These are phyloP conservation scores for Exutisphaerella laricina DNA, from an alignment of 2,329 filamentous ascomycete genomes.

Conservation along the genomic window DNA sequence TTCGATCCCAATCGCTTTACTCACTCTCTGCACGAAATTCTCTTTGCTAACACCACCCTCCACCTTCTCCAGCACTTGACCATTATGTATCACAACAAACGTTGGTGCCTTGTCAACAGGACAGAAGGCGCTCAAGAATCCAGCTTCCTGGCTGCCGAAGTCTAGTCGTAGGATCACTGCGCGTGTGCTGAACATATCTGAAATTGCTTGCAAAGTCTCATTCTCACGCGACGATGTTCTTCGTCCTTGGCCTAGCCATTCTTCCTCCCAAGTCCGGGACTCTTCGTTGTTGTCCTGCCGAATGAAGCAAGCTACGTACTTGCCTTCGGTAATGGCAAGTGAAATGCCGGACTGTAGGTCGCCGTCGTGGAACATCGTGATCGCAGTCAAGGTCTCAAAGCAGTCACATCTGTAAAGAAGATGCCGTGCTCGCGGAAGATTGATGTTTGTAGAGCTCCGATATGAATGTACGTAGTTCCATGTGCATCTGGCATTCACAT, in stretches of 20 bases:
- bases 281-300: conserved; percentile 61
- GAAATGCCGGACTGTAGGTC: conserved; percentile 75
- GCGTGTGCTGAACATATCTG: conserved; percentile 50
- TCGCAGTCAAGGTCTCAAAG: too few relatives aligned
- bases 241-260: conserved; percentile 25
- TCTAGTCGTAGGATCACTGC: conserved; percentile 65
- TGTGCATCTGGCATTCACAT: too few relatives aligned
- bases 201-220: neutral
- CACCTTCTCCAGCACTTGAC: conserved; percentile 71
- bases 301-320: conserved; percentile 80
- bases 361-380: conserved; percentile 72
- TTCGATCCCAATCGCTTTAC: conserved; percentile 37
- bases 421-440: too few relatives aligned
- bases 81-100: conserved; percentile 69
- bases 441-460: too few relatives aligned
- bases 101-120: conserved; percentile 73
- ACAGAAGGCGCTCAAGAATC: conserved; percentile 75
- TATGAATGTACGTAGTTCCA: too few relatives aligned
- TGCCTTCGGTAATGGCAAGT: conserved; percentile 65
- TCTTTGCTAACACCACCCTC: conserved; percentile 55
- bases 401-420: too few relatives aligned
- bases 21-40: conserved; percentile 58
- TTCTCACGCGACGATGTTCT: neutral
- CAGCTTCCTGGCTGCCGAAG: conserved; percentile 72
- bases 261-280: conserved; percentile 47